phyloP scores from a whole-genome alignment of 2,329 filamentous ascomycete genomes.

The Paecilomyces sp. region DNA sequence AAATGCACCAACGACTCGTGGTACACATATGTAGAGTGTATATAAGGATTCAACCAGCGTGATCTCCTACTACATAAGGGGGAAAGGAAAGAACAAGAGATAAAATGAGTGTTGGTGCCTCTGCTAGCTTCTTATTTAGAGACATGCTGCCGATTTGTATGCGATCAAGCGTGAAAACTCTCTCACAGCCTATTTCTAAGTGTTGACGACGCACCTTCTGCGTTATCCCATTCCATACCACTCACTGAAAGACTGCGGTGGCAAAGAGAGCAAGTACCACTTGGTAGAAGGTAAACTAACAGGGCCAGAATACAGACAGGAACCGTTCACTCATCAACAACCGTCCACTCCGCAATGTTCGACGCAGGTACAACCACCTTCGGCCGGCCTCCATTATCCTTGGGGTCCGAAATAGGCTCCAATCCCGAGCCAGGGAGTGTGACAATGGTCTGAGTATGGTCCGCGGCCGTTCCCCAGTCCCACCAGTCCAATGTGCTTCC shows the following conservation, averaged over 20 bases:
- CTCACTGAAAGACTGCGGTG: neutral
- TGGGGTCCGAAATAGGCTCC: conserved; percentile 2
- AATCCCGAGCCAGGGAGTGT: conserved; percentile 3
- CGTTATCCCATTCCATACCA: neutral
- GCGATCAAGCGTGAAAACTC: no score
- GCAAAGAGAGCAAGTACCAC: neutral
- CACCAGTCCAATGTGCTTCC: conserved; percentile 5
- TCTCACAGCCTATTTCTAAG: no score
- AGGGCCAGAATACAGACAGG: neutral
- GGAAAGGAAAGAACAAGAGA: no score
- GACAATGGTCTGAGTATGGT: conserved; percentile 3
- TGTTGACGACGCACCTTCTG: no score
- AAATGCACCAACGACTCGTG: no score
- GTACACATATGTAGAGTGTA: no score
- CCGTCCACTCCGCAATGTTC: conserved; percentile 5
- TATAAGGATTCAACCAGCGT: no score
- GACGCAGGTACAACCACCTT: conserved; percentile 4
- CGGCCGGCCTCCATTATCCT: conserved; percentile 1
- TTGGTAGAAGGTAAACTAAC: no score
- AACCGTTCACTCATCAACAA: neutral
- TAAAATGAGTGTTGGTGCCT: no score
- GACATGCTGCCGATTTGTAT: no score
- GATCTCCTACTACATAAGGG: no score
- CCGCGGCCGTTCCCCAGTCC: neutral
- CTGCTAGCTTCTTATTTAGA: no score